These are phyloP conservation scores for Nasturtium officinale DNA, from an alignment of 345 rosid species.

Conservation along the genomic window DNA sequence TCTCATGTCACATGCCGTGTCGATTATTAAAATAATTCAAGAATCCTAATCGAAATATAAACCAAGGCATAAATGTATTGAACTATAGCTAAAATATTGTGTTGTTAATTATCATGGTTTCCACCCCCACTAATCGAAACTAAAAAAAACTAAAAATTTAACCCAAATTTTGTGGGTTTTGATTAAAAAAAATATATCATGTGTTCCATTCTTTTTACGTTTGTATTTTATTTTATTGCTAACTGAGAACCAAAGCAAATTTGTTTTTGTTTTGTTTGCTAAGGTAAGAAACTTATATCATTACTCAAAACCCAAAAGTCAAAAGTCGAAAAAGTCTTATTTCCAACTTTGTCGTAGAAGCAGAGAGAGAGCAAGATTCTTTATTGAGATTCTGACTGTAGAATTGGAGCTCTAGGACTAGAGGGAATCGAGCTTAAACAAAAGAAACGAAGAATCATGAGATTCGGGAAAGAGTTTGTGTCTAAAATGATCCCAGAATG, in stretches of 20 bases:
- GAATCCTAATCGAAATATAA: not conserved
- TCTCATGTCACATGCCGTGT: not conserved
- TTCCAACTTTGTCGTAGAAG: not conserved
- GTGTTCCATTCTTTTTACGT: not conserved
- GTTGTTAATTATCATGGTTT: not conserved
- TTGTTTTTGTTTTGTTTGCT: not conserved
- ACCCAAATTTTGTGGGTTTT: not conserved
- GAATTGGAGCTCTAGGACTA: not conserved
- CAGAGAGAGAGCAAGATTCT: constrained; percentile 15
- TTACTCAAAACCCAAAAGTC: constrained; percentile 32
- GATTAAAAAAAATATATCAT: not conserved
- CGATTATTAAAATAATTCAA: not conserved
- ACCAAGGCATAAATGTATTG: not conserved
- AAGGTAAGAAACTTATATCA: not conserved
- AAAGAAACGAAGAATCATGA: constrained; percentile 48
- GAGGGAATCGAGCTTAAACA: not conserved
- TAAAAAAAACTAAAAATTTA: no score
- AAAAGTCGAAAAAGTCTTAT: not conserved
- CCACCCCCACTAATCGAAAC: not conserved
- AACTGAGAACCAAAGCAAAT: not conserved
- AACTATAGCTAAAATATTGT: no score
- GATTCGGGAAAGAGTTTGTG: constrained; percentile 72
- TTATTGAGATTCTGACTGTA: constrained; percentile 5
- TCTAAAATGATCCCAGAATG: constrained; percentile 79
- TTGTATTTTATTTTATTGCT: not conserved